These are phyloP conservation scores for Helianthus tuberosus DNA, from an alignment of 129 eudicot genomes.

Conservation along the genomic window DNA sequence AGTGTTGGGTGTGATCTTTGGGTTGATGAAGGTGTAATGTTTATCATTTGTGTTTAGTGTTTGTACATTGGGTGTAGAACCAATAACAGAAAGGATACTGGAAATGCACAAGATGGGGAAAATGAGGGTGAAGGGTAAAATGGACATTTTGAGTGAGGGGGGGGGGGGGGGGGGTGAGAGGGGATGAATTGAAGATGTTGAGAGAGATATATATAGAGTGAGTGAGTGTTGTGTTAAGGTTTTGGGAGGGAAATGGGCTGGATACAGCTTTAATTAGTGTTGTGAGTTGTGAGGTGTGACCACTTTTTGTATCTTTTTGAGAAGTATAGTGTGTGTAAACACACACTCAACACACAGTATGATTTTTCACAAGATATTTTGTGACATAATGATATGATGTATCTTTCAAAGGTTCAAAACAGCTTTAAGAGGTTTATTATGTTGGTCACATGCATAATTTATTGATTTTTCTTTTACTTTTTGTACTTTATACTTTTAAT, in stretches of 20 bases:
- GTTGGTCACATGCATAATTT: neutral
- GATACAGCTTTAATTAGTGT: conserved; percentile 64
- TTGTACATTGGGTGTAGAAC: neutral
- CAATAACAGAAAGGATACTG: neutral
- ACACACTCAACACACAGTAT: neutral
- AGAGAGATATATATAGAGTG: conserved; percentile 12
- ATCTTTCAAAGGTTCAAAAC: neutral
- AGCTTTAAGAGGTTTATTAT: neutral
- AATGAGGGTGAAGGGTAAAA: conserved; percentile 19
- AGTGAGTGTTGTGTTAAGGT: neutral
- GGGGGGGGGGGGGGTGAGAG: neutral
- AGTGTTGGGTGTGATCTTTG: conserved; percentile 51
- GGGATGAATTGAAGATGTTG: neutral
- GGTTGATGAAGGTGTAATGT: conserved; percentile 41
- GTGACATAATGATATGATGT: neutral
- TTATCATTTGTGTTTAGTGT: conserved; percentile 14
- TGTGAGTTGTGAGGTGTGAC: conserved; percentile 3
- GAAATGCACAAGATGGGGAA: conserved; percentile 19
- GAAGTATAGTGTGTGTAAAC: conserved; percentile 11
- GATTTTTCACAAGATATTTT: neutral
- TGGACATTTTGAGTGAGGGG: neutral
- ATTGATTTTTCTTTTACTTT: neutral
- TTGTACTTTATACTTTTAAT: neutral
- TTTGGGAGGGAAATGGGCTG: conserved; percentile 50
- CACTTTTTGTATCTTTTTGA: conserved; percentile 23